These are phyloP conservation scores for Quercus phellos DNA, from an alignment of 331 rosid species.

Conservation along the genomic window DNA sequence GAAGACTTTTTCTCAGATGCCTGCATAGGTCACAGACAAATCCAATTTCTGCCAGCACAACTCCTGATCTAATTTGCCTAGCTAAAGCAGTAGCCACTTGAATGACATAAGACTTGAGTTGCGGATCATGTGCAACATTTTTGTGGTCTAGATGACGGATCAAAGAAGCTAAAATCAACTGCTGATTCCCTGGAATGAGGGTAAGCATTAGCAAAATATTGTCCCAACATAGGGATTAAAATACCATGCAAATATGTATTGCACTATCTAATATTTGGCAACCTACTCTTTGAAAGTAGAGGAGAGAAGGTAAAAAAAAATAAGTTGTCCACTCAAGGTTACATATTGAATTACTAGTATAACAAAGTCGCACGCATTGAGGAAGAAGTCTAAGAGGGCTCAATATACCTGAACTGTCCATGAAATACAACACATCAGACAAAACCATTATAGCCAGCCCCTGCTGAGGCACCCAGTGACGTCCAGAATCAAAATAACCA, in stretches of 20 bases:
- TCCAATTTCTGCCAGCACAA: constrained; percentile 71
- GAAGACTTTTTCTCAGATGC: constrained; percentile 97
- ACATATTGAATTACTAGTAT: not conserved
- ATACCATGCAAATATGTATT: not conserved
- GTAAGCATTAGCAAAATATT: constrained; percentile 2
- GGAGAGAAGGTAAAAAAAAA: not conserved
- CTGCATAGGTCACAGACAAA: constrained; percentile 86
- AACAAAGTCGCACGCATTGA: not conserved
- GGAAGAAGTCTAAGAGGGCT: constrained; percentile 11
- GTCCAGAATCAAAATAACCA: constrained; percentile 72
- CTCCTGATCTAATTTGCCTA: constrained; percentile 68
- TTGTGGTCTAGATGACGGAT: constrained; percentile 97
- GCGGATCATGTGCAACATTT: constrained; percentile 68
- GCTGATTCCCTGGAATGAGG: constrained; percentile 64
- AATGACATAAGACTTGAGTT: constrained; percentile 63
- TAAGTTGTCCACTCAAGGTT: not conserved
- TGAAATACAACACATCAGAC: constrained; percentile 74
- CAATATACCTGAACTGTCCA: constrained; percentile 62
- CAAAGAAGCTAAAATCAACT: constrained; percentile 59
- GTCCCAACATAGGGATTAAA: not conserved
- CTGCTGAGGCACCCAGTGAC: constrained; percentile 69
- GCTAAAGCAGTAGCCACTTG: constrained; percentile 75
- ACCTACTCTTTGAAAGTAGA: not conserved
- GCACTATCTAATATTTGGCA: not conserved
- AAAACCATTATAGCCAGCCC: constrained; percentile 78